Evolutionary conservation across 225 moss, liverwort and hornwort species (phyloP).

Genomic region (Straminergon stramineum): DNA sequence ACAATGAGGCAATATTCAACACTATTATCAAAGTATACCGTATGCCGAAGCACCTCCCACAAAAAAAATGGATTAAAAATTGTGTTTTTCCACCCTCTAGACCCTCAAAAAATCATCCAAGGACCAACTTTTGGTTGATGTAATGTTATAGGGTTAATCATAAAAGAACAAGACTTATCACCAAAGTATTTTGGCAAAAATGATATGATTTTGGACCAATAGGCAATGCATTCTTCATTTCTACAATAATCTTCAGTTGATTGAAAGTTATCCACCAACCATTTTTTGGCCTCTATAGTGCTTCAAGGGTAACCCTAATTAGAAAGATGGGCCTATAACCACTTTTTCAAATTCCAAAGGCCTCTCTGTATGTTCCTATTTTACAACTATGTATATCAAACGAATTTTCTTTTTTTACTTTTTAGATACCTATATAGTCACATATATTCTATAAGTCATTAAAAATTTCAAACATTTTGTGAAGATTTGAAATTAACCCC

Average conservation of each 20-base stretch:
- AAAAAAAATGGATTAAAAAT: background rate
- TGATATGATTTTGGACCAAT: background rate
- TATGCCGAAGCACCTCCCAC: fast-evolving
- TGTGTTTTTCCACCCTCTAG: fast-evolving
- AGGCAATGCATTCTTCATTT: background rate
- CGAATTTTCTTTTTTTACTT: too few relatives aligned
- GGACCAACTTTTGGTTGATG: fast-evolving
- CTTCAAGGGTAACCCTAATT: background rate
- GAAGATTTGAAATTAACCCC: background rate
- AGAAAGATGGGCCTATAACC: background rate
- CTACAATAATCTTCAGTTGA: background rate
- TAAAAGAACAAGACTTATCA: fast-evolving
- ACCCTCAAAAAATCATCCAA: background rate
- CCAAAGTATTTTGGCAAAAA: background rate
- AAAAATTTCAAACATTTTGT: too few relatives aligned
- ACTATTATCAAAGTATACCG: background rate
- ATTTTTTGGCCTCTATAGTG: fast-evolving
- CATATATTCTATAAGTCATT: too few relatives aligned
- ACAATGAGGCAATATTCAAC: background rate
- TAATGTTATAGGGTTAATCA: fast-evolving
- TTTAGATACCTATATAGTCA: too few relatives aligned
- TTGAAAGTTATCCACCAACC: background rate
- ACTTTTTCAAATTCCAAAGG: background rate
- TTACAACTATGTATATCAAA: background rate
- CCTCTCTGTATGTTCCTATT: fast-evolving